Evolutionary conservation across 2,329 filamentous ascomycete species (phyloP), one percentile per base, ranked within the genome.

Genomic region (Apiospora malaysiana): DNA sequence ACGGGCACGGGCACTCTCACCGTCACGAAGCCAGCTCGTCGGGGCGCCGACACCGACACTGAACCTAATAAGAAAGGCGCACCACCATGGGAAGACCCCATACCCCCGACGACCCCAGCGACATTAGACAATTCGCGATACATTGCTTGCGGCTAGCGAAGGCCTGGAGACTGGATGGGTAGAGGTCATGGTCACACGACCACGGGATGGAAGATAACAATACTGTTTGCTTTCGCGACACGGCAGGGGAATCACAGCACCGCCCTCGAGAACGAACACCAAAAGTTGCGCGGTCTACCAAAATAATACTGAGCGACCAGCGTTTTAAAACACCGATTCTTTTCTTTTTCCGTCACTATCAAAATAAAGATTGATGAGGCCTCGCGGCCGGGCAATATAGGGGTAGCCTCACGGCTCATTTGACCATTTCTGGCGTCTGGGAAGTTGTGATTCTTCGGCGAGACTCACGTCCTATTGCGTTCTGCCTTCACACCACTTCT

Each of bases 1-100:
- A 84, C 74, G 79, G 82, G 49, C 84, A 86, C 72, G 78, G 83
- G 68, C 83, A 83, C 73, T 81, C 80, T 43, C 80, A 83, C 63
- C 78, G 77, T 40, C 75, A 77, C 16, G 78, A 78, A 66, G 71
- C 70, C 46, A 73, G 74, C 68, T 77, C 79, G 63, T 77, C 78
- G 6, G 73, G 78, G 43, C 77, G 76, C 68, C 76, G 78, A 74
- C 76, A 78, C 69, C 75, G 77, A 73, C 79, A 78, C 70, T 77
- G 70, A 73, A 66, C 32, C 9, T 70, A 59, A 46, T 42, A 40
- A n/a, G 10, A 37, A 32, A 27, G 56, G 32, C 27, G 56, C 27
- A 59, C 21, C 6, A 40, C 32, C 12, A 2, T 12, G 9, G 56
- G 56, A 37, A 23, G n/a, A 10, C 25, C 8, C 32, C 32, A 40